Evolutionary conservation across 2,329 filamentous ascomycete genomes (phyloP).

Genomic region (Penicillium freii): DNA sequence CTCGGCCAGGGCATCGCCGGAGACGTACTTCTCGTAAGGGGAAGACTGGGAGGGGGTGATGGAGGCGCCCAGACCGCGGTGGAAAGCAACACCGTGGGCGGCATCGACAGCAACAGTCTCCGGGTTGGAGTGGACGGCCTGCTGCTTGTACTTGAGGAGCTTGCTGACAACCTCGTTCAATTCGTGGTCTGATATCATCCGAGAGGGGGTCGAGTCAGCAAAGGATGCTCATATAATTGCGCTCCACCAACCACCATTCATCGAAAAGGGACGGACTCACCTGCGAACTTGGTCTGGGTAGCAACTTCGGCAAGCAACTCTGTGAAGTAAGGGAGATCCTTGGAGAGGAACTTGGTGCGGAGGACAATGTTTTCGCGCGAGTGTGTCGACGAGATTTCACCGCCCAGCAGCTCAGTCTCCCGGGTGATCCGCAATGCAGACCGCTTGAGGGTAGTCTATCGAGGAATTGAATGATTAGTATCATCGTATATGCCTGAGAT

Average conservation of each 20-base stretch:
- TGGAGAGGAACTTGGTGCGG: conserved; percentile 89
- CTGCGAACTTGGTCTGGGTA: conserved; percentile 78
- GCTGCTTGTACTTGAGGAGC: conserved; percentile 74
- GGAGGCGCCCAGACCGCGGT: conserved; percentile 82
- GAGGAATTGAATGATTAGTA: conserved; percentile 23
- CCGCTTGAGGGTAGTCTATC: conserved; percentile 78
- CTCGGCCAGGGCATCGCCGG: conserved; percentile 68
- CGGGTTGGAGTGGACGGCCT: conserved; percentile 62
- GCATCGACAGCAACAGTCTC: conserved; percentile 77
- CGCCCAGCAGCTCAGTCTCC: conserved; percentile 92
- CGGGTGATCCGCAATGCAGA: conserved; percentile 89
- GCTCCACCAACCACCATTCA: conserved; percentile 2
- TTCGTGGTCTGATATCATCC: conserved; percentile 67
- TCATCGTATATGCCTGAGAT: not conserved
- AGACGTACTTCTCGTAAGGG: conserved; percentile 72
- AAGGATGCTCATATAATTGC: conserved; percentile 1
- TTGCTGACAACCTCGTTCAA: conserved; percentile 83
- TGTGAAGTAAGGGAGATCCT: conserved; percentile 95
- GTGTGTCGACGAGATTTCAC: conserved; percentile 82
- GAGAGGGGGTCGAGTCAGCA: conserved; percentile 15
- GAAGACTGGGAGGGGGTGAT: conserved; percentile 70
- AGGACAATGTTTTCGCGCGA: conserved; percentile 90
- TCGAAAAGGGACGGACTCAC: conserved; percentile 42
- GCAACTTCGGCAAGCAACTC: conserved; percentile 93
- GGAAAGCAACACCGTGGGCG: conserved; percentile 84